Evolutionary conservation across 768 basidiomycete species (phyloP).

Genomic region (Amanita fuliginea): DNA sequence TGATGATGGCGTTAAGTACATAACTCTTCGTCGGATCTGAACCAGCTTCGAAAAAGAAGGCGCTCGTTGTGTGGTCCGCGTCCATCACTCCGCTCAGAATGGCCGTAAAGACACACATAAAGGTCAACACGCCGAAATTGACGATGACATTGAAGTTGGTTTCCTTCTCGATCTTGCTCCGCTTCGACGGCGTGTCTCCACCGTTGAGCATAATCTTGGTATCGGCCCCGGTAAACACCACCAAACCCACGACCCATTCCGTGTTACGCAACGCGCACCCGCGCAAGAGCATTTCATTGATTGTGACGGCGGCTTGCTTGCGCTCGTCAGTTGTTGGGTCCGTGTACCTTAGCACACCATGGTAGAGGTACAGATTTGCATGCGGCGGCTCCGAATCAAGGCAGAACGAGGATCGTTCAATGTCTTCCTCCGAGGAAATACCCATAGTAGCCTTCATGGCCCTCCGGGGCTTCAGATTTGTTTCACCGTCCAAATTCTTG

Average conservation of each 20-base stretch:
- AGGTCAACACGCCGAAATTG: slow-evolving; percentile 72
- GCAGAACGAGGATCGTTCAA: slow-evolving; percentile 77
- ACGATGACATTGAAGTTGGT: slow-evolving; percentile 97
- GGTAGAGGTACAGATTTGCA: slow-evolving; percentile 87
- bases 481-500: slow-evolving; percentile 97
- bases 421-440: slow-evolving; percentile 79
- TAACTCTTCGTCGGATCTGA: slow-evolving; percentile 49
- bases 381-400: slow-evolving; percentile 92
- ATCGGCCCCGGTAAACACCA: slow-evolving; percentile 87
- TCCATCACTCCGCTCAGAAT: slow-evolving; percentile 71
- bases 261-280: slow-evolving; percentile 89
- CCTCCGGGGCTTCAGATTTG: slow-evolving; percentile 84
- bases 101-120: slow-evolving; percentile 70
- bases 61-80: slow-evolving; percentile 47
- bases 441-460: slow-evolving; percentile 65
- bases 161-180: slow-evolving; percentile 95
- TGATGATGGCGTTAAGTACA: slow-evolving; percentile 71
- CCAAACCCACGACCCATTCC: slow-evolving; percentile 86
- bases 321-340: slow-evolving; percentile 38
- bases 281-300: slow-evolving; percentile 88
- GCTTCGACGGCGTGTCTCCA: slow-evolving; percentile 91
- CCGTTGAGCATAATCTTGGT: slow-evolving; percentile 91
- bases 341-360: slow-evolving; percentile 71
- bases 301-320: slow-evolving; percentile 64
- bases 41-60: slow-evolving; percentile 58